A percentile compares a stretch with the other conserved stretches of the same genome.
Conservation (phyloP, 768 basidiomycete species). For the Termitomyces sp. region DNA sequence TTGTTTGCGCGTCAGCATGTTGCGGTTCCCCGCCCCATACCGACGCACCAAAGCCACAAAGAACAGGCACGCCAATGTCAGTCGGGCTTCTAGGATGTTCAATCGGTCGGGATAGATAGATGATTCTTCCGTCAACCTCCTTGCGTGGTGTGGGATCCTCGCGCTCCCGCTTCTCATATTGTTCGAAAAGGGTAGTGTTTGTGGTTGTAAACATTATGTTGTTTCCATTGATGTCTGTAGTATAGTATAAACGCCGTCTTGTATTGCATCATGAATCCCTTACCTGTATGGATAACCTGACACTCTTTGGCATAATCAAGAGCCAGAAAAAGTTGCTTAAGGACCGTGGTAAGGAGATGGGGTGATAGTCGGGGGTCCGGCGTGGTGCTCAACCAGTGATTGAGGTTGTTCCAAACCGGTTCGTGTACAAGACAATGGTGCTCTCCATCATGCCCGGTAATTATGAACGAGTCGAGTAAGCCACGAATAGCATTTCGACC, state of each 20-base stretch:
- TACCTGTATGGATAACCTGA: conserved; percentile 16
- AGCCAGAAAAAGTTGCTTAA: conserved; percentile 7
- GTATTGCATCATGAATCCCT: background rate
- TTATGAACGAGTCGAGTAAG: background rate
- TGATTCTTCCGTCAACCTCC: too few relatives aligned
- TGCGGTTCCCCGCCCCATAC: too few relatives aligned
- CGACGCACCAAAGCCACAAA: too few relatives aligned
- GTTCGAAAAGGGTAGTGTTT: conserved; percentile 2
- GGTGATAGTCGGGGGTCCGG: background rate
- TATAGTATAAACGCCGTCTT: too few relatives aligned
- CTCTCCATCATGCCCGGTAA: background rate
- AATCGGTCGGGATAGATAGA: too few relatives aligned
- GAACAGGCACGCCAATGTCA: too few relatives aligned
- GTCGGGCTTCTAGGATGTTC: too few relatives aligned
- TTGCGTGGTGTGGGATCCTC: too few relatives aligned
- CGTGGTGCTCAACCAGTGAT: background rate
- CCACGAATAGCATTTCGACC: conserved; percentile 4
- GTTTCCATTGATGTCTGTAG: conserved; percentile 13
- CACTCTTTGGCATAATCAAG: conserved; percentile 14
- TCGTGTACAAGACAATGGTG: conserved; percentile 3
- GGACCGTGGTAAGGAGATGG: background rate
- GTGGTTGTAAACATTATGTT: conserved; percentile 11
- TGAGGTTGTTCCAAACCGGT: background rate
- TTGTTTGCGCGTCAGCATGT: too few relatives aligned
- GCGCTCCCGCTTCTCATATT: conserved; percentile 14